Percentiles rank a stretch among this genome's conserved stretches.
phyloP scores from a whole-genome alignment of 179 eudicot species.

The Kewa caespitosa region DNA sequence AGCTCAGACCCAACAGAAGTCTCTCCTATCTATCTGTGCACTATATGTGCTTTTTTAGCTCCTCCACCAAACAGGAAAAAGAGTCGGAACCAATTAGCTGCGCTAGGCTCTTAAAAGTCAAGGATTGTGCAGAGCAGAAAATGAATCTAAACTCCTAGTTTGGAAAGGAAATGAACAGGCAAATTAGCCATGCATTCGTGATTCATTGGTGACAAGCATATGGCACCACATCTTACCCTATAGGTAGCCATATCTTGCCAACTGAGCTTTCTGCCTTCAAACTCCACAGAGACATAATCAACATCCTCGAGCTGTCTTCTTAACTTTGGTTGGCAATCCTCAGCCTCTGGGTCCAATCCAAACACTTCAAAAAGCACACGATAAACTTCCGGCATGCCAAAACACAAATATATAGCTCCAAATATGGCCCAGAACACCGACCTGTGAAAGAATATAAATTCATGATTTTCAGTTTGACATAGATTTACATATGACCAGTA shows the following conservation, averaged over 20 bases:
- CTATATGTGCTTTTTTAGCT: too few species aligned
- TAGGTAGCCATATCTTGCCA: constrained; percentile 98
- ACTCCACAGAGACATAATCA: constrained; percentile 91
- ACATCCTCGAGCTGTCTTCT: constrained; percentile 97
- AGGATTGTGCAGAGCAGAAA: not conserved
- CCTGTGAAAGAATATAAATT: constrained; percentile 39
- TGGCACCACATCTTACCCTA: constrained; percentile 45
- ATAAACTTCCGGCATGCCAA: constrained; percentile 96
- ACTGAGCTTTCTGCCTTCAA: constrained; percentile 71
- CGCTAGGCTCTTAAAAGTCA: not conserved
- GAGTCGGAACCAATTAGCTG: not conserved
- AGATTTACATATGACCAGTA: too few species aligned
- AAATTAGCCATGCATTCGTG: not conserved
- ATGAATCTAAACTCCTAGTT: not conserved
- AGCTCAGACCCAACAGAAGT: too few species aligned
- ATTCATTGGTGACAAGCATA: not conserved
- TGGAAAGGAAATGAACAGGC: not conserved
- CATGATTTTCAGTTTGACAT: not conserved
- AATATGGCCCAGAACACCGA: constrained; percentile 94
- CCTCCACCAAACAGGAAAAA: too few species aligned
- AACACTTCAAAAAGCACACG: constrained; percentile 98
- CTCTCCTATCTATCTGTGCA: too few species aligned
- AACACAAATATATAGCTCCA: constrained; percentile 97
- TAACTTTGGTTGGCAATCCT: constrained; percentile 90
- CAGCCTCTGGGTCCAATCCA: constrained; percentile 96